phyloP scores from a whole-genome alignment of 441 rosid genomes.

The Lepidium campestre region DNA sequence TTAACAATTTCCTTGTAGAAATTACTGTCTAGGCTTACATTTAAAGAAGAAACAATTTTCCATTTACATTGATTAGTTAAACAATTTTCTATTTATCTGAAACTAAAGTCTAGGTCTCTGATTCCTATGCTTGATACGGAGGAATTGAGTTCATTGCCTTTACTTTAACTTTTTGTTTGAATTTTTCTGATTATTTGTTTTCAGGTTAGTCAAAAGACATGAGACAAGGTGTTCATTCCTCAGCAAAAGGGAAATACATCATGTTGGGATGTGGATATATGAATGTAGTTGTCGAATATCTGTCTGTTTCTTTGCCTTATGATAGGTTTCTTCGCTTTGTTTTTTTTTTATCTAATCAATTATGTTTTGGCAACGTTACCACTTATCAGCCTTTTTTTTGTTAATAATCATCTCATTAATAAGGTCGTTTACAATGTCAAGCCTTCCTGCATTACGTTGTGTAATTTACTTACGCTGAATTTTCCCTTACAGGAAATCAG shows the following conservation, averaged over 20 bases:
- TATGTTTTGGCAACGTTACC: neutral
- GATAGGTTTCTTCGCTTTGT: conserved; percentile 31
- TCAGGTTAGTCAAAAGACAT: conserved; percentile 42
- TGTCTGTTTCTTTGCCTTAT: neutral
- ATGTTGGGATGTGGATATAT: conserved; percentile 64
- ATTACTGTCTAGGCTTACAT: too few relatives aligned
- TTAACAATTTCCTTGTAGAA: too few relatives aligned
- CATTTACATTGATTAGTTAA: conserved; percentile 77
- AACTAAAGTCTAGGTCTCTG: conserved; percentile 52
- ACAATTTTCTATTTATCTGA: conserved; percentile 86
- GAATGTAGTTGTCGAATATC: conserved; percentile 58
- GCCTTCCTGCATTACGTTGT: too few relatives aligned
- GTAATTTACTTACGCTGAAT: too few relatives aligned
- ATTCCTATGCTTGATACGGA: neutral
- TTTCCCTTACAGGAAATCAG: too few relatives aligned
- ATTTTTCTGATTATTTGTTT: neutral
- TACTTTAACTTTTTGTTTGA: neutral
- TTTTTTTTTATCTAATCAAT: neutral
- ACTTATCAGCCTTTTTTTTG: too few relatives aligned
- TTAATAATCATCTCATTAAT: too few relatives aligned
- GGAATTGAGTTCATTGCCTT: neutral
- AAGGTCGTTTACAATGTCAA: too few relatives aligned
- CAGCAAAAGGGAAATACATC: conserved; percentile 55
- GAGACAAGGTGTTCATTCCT: conserved; percentile 71
- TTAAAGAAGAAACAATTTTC: too few relatives aligned